Conservation (phyloP, 2,329 filamentous ascomycete species). For the Huntiella omanensis region DNA sequence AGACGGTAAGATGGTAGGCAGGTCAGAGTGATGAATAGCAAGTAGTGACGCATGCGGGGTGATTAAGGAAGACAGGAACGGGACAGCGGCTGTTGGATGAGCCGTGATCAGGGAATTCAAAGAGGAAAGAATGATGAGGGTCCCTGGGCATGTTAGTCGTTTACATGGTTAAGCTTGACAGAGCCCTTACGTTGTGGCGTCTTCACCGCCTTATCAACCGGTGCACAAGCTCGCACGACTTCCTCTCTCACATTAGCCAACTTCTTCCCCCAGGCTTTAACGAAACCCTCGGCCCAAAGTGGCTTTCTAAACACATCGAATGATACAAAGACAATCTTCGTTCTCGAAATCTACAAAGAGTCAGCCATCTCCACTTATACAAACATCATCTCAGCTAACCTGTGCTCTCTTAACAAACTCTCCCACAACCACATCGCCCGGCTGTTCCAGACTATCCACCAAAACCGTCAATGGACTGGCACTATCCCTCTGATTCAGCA, state of each 20-base stretch:
- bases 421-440: conserved; percentile 45
- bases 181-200: conserved; percentile 24
- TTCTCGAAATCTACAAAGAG: conserved; percentile 29
- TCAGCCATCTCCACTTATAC: not conserved
- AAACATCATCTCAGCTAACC: conserved; percentile 23
- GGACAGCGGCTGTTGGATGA: conserved; percentile 37
- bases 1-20: conserved; percentile 35
- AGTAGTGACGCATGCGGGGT: conserved; percentile 52
- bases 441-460: conserved; percentile 71
- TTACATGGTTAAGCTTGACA: not conserved
- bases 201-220: conserved; percentile 20
- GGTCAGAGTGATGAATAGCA: conserved; percentile 65
- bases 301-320: conserved; percentile 55
- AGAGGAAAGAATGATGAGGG: conserved; percentile 62
- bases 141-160: conserved; percentile 27
- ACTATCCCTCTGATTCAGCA: conserved; percentile 59
- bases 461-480: conserved; percentile 75
- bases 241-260: conserved; percentile 19
- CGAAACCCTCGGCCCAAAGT: conserved; percentile 44
- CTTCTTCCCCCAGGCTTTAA: conserved; percentile 43
- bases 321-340: conserved; percentile 56
- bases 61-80: conserved; percentile 52
- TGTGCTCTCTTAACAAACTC: conserved; percentile 64
- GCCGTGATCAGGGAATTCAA: conserved; percentile 46
- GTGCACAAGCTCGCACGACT: conserved; percentile 17